phyloP scores from a whole-genome alignment of 495 filamentous ascomycete genomes.

The Aspergillus diversus region DNA sequence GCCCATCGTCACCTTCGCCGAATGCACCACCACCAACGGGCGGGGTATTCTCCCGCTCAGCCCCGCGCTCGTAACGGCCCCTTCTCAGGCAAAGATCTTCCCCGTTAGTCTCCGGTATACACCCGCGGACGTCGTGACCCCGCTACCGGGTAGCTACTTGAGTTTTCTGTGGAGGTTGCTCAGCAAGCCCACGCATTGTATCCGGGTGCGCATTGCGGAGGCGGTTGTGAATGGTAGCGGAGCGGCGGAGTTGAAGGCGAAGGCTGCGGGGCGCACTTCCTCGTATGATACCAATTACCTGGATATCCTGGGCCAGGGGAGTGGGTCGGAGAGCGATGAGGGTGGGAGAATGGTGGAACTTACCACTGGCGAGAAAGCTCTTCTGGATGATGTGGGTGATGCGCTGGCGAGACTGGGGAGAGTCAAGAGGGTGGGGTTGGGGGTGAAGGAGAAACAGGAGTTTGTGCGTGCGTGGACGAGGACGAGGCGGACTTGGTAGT shows the following conservation, averaged over 20 bases:
- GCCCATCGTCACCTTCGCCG: constrained; percentile 20
- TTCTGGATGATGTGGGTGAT: constrained; percentile 78
- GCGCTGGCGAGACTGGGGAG: constrained; percentile 85
- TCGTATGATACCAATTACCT: constrained; percentile 55
- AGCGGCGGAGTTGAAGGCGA: constrained; percentile 19
- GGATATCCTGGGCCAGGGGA: constrained; percentile 45
- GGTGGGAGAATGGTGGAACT: constrained; percentile 29
- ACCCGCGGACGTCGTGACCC: constrained; percentile 86
- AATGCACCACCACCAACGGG: constrained; percentile 44
- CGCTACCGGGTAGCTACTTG: constrained; percentile 69
- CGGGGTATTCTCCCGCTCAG: constrained; percentile 85
- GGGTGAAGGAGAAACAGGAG: constrained; percentile 76
- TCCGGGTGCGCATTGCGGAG: constrained; percentile 87
- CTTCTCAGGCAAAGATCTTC: constrained; percentile 72
- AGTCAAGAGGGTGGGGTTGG: constrained; percentile 87
- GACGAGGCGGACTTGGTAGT: constrained; percentile 41
- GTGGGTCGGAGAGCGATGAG: constrained; percentile 33
- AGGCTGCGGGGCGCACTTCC: constrained; percentile 27
- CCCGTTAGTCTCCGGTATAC: constrained; percentile 88
- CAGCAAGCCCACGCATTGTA: constrained; percentile 83
- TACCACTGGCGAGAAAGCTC: constrained; percentile 58
- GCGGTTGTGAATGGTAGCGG: constrained; percentile 54
- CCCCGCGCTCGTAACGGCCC: constrained; percentile 67
- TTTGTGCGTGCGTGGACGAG: constrained; percentile 70
- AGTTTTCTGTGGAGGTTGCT: constrained; percentile 83